These are phyloP conservation scores for Diaporthe citriasiana DNA, from an alignment of 2,329 filamentous ascomycete species.

Conservation along the genomic window DNA sequence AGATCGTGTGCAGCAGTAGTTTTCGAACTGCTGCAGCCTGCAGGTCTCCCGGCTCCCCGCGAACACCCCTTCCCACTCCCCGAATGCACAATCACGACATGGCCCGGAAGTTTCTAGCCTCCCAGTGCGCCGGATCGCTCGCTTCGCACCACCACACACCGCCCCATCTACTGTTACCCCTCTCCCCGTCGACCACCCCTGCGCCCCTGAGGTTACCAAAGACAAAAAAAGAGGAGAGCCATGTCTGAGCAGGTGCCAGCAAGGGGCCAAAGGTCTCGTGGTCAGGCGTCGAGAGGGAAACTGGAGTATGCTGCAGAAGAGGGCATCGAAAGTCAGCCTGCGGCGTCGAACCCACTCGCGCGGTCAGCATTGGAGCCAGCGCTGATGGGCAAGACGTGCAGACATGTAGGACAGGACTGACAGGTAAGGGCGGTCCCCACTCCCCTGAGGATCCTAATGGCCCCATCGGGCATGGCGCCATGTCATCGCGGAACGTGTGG, in stretches of 20 bases:
- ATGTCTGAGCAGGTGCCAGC: not conserved
- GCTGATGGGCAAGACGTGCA: conserved; percentile 4
- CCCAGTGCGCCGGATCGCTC: conserved; percentile 9
- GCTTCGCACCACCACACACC: conserved; percentile 21
- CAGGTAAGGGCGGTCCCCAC: not conserved
- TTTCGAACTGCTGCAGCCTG: conserved; percentile 7
- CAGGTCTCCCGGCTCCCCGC: conserved; percentile 1
- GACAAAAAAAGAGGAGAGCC: not conserved
- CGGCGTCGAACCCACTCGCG: conserved; percentile 11
- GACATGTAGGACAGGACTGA: not conserved
- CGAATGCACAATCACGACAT: conserved; percentile 16
- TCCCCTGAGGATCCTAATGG: conserved; percentile 27
- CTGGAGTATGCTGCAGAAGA: not conserved
- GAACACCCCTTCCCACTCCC: not conserved
- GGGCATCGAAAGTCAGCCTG: not conserved
- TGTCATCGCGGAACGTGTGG: conserved; percentile 25
- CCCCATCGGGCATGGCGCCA: conserved; percentile 39
- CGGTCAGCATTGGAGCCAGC: conserved; percentile 36
- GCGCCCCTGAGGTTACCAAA: conserved; percentile 22
- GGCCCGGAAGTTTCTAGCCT: conserved; percentile 26
- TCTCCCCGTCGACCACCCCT: not conserved
- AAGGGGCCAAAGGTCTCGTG: not conserved
- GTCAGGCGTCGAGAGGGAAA: not conserved
- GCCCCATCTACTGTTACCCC: conserved; percentile 4
- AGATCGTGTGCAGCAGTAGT: not conserved